Evolutionary conservation across 805 yeast genomes (phyloP), one percentile per base, ranked within the genome.

Genomic region (Yarrowia hollandica): DNA sequence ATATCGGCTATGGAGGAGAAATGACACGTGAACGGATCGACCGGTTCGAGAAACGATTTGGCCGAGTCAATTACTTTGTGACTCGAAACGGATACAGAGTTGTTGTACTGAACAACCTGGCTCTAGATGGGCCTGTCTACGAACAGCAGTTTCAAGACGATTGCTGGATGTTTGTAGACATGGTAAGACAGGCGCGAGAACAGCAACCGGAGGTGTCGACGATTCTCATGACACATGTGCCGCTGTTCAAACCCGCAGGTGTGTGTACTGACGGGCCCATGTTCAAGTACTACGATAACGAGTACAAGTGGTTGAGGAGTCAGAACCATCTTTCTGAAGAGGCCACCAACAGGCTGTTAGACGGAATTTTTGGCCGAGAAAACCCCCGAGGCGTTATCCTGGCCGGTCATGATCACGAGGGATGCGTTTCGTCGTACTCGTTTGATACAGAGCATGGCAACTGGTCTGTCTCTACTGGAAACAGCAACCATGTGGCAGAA

Each of bases 391-490:
- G 98, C 18, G 76, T 92, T 9, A 82, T 94, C 3, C 73, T 92
- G 38, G 88, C 96, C 0, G 99, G 99, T 0, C 99, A 94, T 72
- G 99, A 94, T 68, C 99, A 94, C 68, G 91, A 85, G 64, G 99
- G 99, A 1, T 94, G 99, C 69, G 85, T 83, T 64, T 80, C 84
- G 33, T 77, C 79, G 70, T 89, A 87, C 69, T 82, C 80, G 68
- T 76, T 67, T 60, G 69, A 78, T 52, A 62, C 30, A 2, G 42
- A 26, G 7, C 15, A 15, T 15, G 54, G 50, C 2, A 23, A 46
- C 21, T 57, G 58, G 61, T 35, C 23, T 3, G 55, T 28, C 2
- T 12, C 11, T 6, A 8, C 15, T 8, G 18, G 18, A 9, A 9
- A 26, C 7, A 26, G 12, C 4, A n/a, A 22, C 14, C 30, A 9